Evolutionary conservation across 2,329 filamentous ascomycete genomes (phyloP), one percentile per base, ranked within the genome.

Genomic region (Emericellopsis cladophorae): DNA sequence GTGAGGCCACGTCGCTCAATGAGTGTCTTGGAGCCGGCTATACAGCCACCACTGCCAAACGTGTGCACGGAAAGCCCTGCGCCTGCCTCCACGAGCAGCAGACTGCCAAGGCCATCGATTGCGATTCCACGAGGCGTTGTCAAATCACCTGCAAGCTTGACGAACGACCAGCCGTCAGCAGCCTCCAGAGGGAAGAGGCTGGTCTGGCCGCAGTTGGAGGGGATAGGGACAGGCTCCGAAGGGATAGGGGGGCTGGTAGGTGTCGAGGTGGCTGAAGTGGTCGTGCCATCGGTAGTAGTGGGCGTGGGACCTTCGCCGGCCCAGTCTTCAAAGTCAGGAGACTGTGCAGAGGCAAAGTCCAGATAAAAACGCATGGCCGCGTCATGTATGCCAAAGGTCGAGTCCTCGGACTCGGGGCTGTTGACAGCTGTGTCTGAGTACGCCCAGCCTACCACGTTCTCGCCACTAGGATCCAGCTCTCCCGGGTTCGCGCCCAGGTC

Each of bases 321-420:
- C 43, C 43, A 45, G 14, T 40, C 36, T 11, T 44, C 42, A 40
- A 65, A 66, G 33, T 58, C 42, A 29, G 56, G 48, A 4, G 60
- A 58, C 39, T 54, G 50, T 9, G 57, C 58, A 2, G 47, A 46
- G 8, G 46, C 48, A 36, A 65, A 52, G 44, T 64, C 57, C 45
- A 64, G 60, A 29, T 54, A 52, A 56, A 60, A 64, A 48, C 64
- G 64, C 36, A 61, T 62, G 33, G 64, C 54, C 42, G 54, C 56
- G 37, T 66, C 59, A 46, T 69, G 66, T 45, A 66, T 66, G 43
- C 56, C 55, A 45, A 69, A 68, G 16, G 49, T 49, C 4, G 58
- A 56, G 10, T 57, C 53, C 18, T 50, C 49, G 49, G 58, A 54
- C 14, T 46, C 40, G 1, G 65, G 65, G 15, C 56, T 51, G 40